Base-by-base conservation (phyloP, 768 basidiomycete species). In the Mycena rebaudengoi region DNA sequence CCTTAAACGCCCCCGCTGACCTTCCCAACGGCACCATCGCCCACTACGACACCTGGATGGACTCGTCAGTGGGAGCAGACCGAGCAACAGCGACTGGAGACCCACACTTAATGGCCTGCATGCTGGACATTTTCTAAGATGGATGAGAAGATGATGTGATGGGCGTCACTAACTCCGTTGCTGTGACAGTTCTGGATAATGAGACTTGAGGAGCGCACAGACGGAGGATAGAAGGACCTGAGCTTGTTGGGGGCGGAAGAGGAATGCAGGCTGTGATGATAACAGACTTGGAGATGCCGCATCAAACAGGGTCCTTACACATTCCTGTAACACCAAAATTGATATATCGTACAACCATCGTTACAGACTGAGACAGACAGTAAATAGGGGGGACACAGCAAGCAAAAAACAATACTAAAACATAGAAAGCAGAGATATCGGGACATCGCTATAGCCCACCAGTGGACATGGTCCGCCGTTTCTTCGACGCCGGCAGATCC, bases 11-110 rank as follows among this genome's bases (percentile, higher is more conserved):
- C n/a, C 43, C 48, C 44, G 79, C 87, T 73, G 71, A 90, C 95
- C 92, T 98, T 98, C 77, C 96, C 96, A 71, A 98, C 96, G 62
- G 96, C 96, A 88, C 96, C 96, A 83, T 98, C 96, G 74, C 96
- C 96, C 53, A 98, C 96, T 74, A 98, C 96, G 79, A 98, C 96
- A 85, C 95, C 96, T 97, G 75, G 41, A 66, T 73, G 69, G 64
- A 70, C 60, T 41, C 61, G 72, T 77, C 70, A 83, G 80, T 73
- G 21, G 37, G 39, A 68, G 62, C 59, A 67, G 52, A 56, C 51
- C 16, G 41, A 28, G 25, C 55, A 50, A 69, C 35, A 48, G 40
- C 46, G 33, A 43, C 67, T n/a, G 64, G 55, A n/a, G 58, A 80
- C 88, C 65, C 71, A 93, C 94, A 95, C 86, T 95, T 95, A 74